Conservation (phyloP, 2,329 filamentous ascomycete species). For the Claviceps sp. region DNA sequence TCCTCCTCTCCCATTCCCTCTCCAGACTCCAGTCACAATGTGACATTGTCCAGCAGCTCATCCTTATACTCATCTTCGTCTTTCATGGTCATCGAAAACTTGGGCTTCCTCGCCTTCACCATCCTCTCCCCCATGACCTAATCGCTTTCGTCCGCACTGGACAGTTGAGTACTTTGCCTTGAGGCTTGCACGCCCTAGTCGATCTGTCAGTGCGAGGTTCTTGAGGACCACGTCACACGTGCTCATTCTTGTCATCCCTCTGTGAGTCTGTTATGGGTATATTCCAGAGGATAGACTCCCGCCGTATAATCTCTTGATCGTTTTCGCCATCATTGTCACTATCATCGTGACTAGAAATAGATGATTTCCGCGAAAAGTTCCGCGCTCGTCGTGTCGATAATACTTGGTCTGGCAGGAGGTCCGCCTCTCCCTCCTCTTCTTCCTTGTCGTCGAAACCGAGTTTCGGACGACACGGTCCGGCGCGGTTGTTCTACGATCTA, state of each 20-base stretch:
- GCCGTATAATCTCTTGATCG: constrained; percentile 2
- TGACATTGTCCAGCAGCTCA: too few relatives aligned
- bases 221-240: constrained; percentile 5
- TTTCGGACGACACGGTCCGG: not conserved
- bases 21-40: too few relatives aligned
- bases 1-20: too few relatives aligned
- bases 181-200: constrained; percentile 10
- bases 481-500: not conserved
- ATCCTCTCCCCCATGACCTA: too few relatives aligned
- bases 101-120: too few relatives aligned
- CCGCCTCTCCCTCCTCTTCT: not conserved
- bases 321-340: not conserved
- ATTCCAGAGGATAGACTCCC: constrained; percentile 3
- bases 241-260: constrained; percentile 6
- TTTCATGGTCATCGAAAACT: too few relatives aligned
- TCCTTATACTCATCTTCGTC: too few relatives aligned
- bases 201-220: constrained; percentile 11
- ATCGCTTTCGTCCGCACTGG: constrained; percentile 7
- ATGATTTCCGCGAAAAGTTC: not conserved
- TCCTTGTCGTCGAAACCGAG: constrained; percentile 3
- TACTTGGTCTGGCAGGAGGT: not conserved
- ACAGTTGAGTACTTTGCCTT: constrained; percentile 7
- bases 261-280: constrained; percentile 3
- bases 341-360: constrained; percentile 3
- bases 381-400: not conserved